These are phyloP conservation scores for Urtica urens DNA, from an alignment of 306 rosid species.

Conservation along the genomic window DNA sequence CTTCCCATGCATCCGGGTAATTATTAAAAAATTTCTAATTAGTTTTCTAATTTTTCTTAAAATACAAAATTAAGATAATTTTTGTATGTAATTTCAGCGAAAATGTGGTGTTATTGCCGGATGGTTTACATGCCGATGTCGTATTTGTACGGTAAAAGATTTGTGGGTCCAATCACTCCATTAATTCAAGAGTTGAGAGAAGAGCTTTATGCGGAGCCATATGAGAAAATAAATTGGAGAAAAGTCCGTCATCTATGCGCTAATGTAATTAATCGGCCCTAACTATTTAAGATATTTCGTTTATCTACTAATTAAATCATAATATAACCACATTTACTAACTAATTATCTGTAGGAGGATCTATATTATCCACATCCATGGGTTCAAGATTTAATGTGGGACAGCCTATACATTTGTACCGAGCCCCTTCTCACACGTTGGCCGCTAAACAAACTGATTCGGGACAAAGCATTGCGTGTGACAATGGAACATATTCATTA, in stretches of 20 bases:
- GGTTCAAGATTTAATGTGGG: constrained; percentile 63
- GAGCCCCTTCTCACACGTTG: constrained; percentile 68
- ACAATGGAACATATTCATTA: constrained; percentile 70
- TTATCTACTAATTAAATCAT: too few species aligned
- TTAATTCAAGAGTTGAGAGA: constrained; percentile 20
- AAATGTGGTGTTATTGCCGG: constrained; percentile 68
- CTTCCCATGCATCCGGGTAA: constrained; percentile 69
- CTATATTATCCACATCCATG: constrained; percentile 7
- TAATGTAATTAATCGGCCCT: constrained; percentile 29
- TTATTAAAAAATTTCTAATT: background rate
- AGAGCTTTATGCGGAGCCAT: constrained; percentile 38
- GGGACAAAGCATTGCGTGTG: constrained; percentile 48
- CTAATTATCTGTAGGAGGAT: background rate
- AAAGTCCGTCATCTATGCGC: constrained; percentile 46
- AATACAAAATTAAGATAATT: background rate
- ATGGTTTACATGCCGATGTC: constrained; percentile 21
- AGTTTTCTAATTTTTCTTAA: background rate
- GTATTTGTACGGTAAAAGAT: background rate
- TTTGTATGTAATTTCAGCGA: constrained; percentile 52
- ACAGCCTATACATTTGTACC: constrained; percentile 32
- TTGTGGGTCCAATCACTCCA: constrained; percentile 6
- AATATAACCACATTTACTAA: background rate
- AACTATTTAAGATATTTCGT: too few species aligned
- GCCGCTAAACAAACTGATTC: constrained; percentile 47
- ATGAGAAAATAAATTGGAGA: constrained; percentile 41